phyloP scores from a whole-genome alignment of 2,329 filamentous ascomycete species.

The Cylindrodendrum hubeiense region DNA sequence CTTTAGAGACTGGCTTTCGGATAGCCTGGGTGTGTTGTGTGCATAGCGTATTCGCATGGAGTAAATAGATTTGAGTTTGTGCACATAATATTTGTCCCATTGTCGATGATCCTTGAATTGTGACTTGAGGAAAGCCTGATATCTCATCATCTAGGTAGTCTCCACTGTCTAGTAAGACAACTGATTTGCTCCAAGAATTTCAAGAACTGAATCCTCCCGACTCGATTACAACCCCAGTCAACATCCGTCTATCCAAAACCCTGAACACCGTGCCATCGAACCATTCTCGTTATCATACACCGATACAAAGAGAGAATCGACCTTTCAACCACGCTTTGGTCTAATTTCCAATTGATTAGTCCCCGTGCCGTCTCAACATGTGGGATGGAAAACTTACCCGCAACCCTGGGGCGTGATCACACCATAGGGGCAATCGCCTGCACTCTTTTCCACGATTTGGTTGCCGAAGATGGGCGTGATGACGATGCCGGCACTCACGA shows the following conservation, averaged over 20 bases:
- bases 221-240: background rate
- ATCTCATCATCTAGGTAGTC: background rate
- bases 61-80: background rate
- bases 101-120: background rate
- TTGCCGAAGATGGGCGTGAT: conserved; percentile 64
- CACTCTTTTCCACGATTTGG: conserved; percentile 62
- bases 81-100: no score
- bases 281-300: background rate
- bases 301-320: background rate
- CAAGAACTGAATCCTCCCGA: background rate
- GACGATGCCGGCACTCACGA: conserved; percentile 66
- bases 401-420: conserved; percentile 68
- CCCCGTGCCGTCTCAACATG: background rate
- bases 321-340: conserved; percentile 34
- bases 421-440: conserved; percentile 68
- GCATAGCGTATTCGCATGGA: background rate
- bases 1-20: background rate
- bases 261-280: conserved; percentile 18
- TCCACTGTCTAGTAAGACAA: background rate
- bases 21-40: background rate
- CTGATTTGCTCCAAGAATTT: background rate
- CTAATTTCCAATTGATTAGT: conserved; percentile 17
- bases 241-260: background rate
- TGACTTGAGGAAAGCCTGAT: background rate
- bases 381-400: conserved; percentile 57